Conservation (phyloP, 2,329 filamentous ascomycete species). For the Ascochyta pisi region DNA sequence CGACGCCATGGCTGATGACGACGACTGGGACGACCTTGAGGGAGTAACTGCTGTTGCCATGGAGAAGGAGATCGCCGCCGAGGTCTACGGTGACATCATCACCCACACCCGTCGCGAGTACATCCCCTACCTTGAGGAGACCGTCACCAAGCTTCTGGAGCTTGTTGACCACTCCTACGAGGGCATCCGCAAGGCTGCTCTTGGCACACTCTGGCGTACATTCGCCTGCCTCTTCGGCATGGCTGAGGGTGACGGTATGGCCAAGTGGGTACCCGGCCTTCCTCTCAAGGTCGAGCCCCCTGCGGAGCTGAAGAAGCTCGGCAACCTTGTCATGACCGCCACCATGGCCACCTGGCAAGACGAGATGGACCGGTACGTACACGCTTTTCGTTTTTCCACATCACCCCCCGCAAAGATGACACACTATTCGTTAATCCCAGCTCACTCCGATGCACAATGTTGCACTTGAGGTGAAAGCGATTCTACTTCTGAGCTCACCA, state of each 20-base stretch:
- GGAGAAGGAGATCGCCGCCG: conserved; percentile 96
- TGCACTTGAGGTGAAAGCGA: conserved; percentile 91
- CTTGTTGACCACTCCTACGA: conserved; percentile 91
- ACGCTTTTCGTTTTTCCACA: conserved; percentile 7
- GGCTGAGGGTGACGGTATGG: conserved; percentile 77
- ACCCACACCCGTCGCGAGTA: conserved; percentile 81
- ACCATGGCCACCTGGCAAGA: conserved; percentile 88
- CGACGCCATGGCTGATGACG: conserved; percentile 71
- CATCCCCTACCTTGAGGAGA: conserved; percentile 87
- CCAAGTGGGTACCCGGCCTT: conserved; percentile 88
- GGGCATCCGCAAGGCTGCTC: conserved; percentile 88
- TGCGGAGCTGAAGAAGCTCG: conserved; percentile 81
- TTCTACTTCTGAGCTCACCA: conserved; percentile 62
- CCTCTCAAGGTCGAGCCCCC: conserved; percentile 82
- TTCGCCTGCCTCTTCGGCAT: conserved; percentile 91
- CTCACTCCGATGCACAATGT: conserved; percentile 92
- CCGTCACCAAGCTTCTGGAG: conserved; percentile 79
- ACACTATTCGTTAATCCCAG: conserved; percentile 92
- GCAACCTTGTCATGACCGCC: conserved; percentile 81
- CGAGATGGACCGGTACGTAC: conserved; percentile 89
- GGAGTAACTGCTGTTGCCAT: conserved; percentile 88
- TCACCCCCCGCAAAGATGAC: conserved; percentile 68
- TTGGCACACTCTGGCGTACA: conserved; percentile 90
- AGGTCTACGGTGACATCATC: conserved; percentile 92
- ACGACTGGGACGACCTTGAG: conserved; percentile 82